These are phyloP conservation scores for Argentina anserina DNA, from an alignment of 306 rosid genomes.

Conservation along the genomic window DNA sequence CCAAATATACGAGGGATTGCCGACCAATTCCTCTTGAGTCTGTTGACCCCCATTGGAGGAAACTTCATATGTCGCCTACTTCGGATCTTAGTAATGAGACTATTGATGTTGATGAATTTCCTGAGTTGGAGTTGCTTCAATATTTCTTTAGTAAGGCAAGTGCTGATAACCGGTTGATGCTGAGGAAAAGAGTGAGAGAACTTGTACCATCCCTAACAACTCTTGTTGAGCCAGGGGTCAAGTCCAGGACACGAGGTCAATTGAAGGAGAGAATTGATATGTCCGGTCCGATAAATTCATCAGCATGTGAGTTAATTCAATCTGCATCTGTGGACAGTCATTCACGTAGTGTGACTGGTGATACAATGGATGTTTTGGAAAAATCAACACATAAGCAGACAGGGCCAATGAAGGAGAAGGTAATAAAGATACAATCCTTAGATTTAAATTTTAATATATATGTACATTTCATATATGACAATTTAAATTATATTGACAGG, in stretches of 20 bases:
- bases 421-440: neutral
- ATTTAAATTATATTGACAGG: constrained; percentile 4
- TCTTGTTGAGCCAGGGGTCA: constrained; percentile 4
- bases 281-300: neutral
- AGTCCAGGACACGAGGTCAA: constrained; percentile 11
- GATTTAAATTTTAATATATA: neutral
- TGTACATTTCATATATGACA: neutral
- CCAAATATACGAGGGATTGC: constrained; percentile 6
- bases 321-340: neutral
- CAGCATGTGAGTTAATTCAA: neutral
- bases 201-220: constrained; percentile 7
- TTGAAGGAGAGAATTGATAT: constrained; percentile 11
- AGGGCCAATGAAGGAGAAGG: constrained; percentile 9
- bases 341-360: neutral
- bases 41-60: constrained; percentile 15
- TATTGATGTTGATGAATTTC: constrained; percentile 13
- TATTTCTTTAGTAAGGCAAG: constrained; percentile 7
- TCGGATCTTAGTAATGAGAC: neutral
- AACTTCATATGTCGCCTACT: constrained; percentile 10
- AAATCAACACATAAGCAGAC: neutral
- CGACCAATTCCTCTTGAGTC: constrained; percentile 6
- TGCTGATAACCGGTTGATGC: constrained; percentile 10
- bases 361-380: constrained; percentile 1
- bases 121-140: constrained; percentile 20
- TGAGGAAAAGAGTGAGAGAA: constrained; percentile 18